Evolutionary conservation across 2,329 filamentous ascomycete species (phyloP), one percentile per base, ranked within the genome.

Genomic region (Triangularia setosa): DNA sequence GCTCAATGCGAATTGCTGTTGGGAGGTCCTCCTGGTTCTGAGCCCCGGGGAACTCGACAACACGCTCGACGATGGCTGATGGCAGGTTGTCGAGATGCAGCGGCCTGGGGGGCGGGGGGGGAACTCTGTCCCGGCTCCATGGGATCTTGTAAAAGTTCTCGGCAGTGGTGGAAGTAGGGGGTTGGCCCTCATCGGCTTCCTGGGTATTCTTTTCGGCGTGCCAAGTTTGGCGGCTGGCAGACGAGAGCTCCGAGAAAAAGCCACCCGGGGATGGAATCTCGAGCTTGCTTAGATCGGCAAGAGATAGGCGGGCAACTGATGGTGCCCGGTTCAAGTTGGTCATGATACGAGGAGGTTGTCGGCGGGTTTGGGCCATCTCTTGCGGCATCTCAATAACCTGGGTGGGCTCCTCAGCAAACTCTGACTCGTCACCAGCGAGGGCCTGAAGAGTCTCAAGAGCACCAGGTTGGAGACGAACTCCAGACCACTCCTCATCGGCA

Each of bases 241-340:
- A 86, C 40, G 90, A 91, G 27, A 97, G 84, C 0, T 90, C 92
- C 1, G 91, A 91, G 77, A 97, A 97, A 81, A 97, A 97, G 0
- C 90, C 92, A 25, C 92, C 90, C 0, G 94, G 94, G 0, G 94
- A 97, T 5, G 93, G 94, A 33, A 98, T 93, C 25, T 93, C 93
- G 21, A 97, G 84, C 65, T 86, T 88, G 21, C 91, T 93, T 67
- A 97, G 83, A 44, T 89, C 90, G 63, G 89, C 88, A 14, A 88
- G 81, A 14, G 88, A 89, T 63, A 82, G 77, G 64, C 81, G 83
- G 53, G 86, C 85, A 8, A 82, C 78, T 9, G 85, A 78, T 0
- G 81, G 76, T 14, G 77, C 75, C 16, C 75, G 71, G 35, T 75
- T 68, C 9, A 75, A 68, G 54, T 30, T 48, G 73, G 69, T 27